Base-by-base conservation (phyloP, 495 filamentous ascomycete genomes). In the Talaromyces adpressus region DNA sequence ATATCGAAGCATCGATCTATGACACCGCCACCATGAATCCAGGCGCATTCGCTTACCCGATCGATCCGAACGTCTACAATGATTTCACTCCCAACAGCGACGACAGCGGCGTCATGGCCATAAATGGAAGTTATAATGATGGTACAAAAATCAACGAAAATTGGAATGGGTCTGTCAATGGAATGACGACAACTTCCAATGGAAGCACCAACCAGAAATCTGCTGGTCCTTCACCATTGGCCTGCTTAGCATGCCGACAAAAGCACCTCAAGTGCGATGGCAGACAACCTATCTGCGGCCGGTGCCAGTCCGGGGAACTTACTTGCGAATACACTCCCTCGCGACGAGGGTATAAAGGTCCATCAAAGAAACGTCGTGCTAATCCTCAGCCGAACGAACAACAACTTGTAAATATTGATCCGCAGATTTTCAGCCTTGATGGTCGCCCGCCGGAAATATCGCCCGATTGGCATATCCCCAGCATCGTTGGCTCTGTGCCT, bases 211-310 rank as follows among this genome's bases (percentile, higher is more conserved):
- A 27, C 41, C 30, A 61, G 27, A 58, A 51, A 32, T 49, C 36
- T 59, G 59, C 71, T 20, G 63, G 75, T 23, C 78, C 77, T 4
- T 79, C 77, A 36, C 74, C 80, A 12, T 67, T 86, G 62, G 82
- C 84, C 30, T 86, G 84, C 69, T 75, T 86, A 32, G 71, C 73
- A 45, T 86, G 85, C 66, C 84, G 86, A 57, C 76, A 80, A 63
- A 81, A 85, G 64, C 86, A 88, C 66, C 83, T 88, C 62, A 81
- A 79, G 67, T 81, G 78, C 54, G 78, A 81, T 69, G 76, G 77
- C 5, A 66, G 67, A 23, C 77, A 71, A 4, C 78, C 78, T 18
- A 49, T 74, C 53, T 81, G 78, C 67, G 69, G 74, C n/a, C 78
- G 78, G 29, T 81, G 78, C 58, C 63, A 62, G 7, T 62, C 70